Conservation (phyloP, 2,329 filamentous ascomycete species). For the Fusarium falciforme region DNA sequence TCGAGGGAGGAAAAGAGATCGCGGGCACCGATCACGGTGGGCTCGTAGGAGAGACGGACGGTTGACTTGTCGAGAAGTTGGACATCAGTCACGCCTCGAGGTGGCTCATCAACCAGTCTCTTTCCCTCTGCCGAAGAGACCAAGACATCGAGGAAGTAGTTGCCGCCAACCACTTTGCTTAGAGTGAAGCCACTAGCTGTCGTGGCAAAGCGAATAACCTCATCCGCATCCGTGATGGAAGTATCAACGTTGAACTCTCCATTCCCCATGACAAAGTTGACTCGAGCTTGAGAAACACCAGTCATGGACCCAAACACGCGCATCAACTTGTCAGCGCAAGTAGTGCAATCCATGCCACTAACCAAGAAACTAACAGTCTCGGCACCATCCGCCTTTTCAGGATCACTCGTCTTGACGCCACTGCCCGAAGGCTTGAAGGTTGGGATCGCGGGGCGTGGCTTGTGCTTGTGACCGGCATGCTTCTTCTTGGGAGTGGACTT, state of each 20-base stretch:
- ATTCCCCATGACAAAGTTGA: conserved; percentile 54
- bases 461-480: not conserved
- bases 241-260: conserved; percentile 49
- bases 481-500: not conserved
- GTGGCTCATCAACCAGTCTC: conserved; percentile 25
- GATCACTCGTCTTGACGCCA: not conserved
- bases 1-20: conserved; percentile 40
- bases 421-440: not conserved
- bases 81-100: conserved; percentile 43
- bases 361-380: not conserved
- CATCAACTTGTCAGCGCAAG: conserved; percentile 51
- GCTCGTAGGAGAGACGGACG: conserved; percentile 50
- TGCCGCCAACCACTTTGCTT: conserved; percentile 38
- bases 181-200: conserved; percentile 47
- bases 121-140: conserved; percentile 31
- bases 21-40: conserved; percentile 48
- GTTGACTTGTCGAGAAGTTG: conserved; percentile 44
- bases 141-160: conserved; percentile 47
- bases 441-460: not conserved
- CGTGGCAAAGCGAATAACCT: conserved; percentile 43
- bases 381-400: not conserved
- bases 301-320: conserved; percentile 41
- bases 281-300: conserved; percentile 47
- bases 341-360: conserved; percentile 47
- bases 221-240: conserved; percentile 37